Conservation (phyloP, 352 stramenopile genomes). For the Phytophthora pini region DNA sequence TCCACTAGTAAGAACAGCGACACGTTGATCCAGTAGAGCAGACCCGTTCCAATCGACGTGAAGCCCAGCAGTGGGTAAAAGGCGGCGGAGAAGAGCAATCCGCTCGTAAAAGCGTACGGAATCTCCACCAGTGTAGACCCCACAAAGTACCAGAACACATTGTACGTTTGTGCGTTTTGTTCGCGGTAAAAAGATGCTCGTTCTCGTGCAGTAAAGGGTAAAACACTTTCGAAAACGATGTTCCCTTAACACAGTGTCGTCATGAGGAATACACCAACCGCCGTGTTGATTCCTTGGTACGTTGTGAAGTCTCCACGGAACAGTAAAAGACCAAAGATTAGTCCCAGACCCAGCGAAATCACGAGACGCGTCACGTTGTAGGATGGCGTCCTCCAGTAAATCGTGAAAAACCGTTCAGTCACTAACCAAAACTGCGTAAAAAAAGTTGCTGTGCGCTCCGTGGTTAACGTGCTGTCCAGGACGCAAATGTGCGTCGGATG, state of each 20-base stretch:
- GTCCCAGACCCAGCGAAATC: conserved; percentile 71
- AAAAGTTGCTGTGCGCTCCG: conserved; percentile 47
- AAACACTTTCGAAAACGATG: conserved; percentile 13
- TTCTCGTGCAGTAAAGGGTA: conserved; percentile 18
- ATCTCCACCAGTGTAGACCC: conserved; percentile 12
- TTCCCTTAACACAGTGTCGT: conserved; percentile 21
- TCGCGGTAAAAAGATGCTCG: conserved; percentile 18
- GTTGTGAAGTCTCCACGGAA: conserved; percentile 41
- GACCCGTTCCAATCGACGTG: conserved; percentile 9
- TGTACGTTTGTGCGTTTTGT: conserved; percentile 16
- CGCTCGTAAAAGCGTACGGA: conserved; percentile 16
- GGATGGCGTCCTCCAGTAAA: conserved; percentile 76
- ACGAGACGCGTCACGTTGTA: conserved; percentile 88
- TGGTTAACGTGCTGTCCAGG: not conserved
- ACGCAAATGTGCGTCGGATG: not conserved
- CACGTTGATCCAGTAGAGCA: conserved; percentile 33
- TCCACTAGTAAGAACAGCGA: conserved; percentile 31
- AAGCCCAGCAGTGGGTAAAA: conserved; percentile 35
- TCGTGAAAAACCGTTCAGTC: conserved; percentile 49
- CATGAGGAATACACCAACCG: conserved; percentile 41
- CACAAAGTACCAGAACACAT: conserved; percentile 22
- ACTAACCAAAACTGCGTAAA: conserved; percentile 45
- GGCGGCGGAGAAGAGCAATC: conserved; percentile 13
- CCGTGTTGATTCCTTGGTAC: conserved; percentile 57
- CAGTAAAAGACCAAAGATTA: conserved; percentile 83